These are phyloP conservation scores for Prunus campanulata DNA, from an alignment of 306 rosid genomes.

Conservation along the genomic window DNA sequence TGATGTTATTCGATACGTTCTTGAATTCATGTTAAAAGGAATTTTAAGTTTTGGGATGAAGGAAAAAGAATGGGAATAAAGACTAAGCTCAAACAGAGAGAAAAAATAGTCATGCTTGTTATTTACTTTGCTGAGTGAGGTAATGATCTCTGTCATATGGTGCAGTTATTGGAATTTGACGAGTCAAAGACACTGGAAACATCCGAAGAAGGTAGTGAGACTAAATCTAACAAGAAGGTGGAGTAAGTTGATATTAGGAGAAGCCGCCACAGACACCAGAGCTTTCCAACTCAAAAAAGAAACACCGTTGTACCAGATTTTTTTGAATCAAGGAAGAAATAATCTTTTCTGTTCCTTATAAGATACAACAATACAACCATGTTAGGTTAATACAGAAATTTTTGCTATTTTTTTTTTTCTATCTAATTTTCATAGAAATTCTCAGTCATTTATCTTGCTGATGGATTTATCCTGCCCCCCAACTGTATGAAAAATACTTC, in stretches of 20 bases:
- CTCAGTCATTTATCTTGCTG: neutral
- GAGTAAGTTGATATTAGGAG: conserved; percentile 42
- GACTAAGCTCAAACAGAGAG: neutral
- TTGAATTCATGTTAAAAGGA: neutral
- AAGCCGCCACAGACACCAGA: conserved; percentile 4
- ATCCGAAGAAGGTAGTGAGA: conserved; percentile 50
- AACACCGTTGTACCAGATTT: conserved; percentile 45
- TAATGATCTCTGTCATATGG: conserved; percentile 6
- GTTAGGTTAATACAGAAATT: conserved; percentile 9
- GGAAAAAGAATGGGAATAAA: neutral
- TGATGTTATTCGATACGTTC: neutral
- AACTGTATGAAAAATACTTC: neutral
- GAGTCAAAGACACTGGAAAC: conserved; percentile 64
- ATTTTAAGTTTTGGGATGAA: neutral
- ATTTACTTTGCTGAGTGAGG: neutral
- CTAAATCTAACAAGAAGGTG: conserved; percentile 57
- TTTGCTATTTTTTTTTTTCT: neutral
- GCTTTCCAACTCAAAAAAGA: conserved; percentile 23
- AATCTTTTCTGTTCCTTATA: conserved; percentile 29
- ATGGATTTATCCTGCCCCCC: neutral
- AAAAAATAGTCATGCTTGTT: neutral
- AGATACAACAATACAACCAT: neutral
- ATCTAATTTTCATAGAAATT: neutral
- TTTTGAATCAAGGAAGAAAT: conserved; percentile 38
- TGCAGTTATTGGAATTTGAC: conserved; percentile 84